phyloP scores from a whole-genome alignment of 768 basidiomycete species.

The Kwoniella pini region DNA sequence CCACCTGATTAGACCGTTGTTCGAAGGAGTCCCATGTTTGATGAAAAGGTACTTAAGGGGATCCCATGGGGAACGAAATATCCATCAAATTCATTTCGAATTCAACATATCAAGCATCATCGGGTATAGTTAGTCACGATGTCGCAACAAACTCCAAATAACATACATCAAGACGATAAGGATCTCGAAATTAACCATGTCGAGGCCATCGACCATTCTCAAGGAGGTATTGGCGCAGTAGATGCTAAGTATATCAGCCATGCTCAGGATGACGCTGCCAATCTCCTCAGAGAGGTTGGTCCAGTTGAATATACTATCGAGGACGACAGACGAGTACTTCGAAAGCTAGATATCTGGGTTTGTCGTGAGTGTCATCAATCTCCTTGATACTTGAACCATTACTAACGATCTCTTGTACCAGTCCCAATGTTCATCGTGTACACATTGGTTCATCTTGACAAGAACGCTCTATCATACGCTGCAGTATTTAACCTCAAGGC shows the following conservation, averaged over 20 bases:
- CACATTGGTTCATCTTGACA: constrained; percentile 24
- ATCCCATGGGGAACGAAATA: neutral
- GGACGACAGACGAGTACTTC: constrained; percentile 23
- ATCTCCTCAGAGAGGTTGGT: constrained; percentile 12
- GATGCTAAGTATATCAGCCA: neutral
- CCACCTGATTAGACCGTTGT: too few relatives aligned
- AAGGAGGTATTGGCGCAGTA: neutral
- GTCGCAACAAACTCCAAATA: too few relatives aligned
- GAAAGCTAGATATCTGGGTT: constrained; percentile 36
- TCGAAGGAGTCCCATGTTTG: too few relatives aligned
- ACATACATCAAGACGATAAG: constrained; percentile 8
- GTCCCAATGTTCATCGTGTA: constrained; percentile 20
- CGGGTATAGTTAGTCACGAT: too few relatives aligned
- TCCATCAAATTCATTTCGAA: too few relatives aligned
- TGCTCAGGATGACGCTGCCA: constrained; percentile 16
- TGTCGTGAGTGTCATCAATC: constrained; percentile 2
- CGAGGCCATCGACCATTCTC: neutral
- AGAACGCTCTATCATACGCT: constrained; percentile 29
- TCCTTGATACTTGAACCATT: neutral
- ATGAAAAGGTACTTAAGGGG: too few relatives aligned
- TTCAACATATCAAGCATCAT: too few relatives aligned
- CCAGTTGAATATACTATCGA: constrained; percentile 28
- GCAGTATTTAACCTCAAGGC: constrained; percentile 26
- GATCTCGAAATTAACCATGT: constrained; percentile 19
- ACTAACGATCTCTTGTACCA: neutral